These are phyloP conservation scores for Lasiodiplodia theobromae DNA, from an alignment of 2,329 filamentous ascomycete species.

Conservation along the genomic window DNA sequence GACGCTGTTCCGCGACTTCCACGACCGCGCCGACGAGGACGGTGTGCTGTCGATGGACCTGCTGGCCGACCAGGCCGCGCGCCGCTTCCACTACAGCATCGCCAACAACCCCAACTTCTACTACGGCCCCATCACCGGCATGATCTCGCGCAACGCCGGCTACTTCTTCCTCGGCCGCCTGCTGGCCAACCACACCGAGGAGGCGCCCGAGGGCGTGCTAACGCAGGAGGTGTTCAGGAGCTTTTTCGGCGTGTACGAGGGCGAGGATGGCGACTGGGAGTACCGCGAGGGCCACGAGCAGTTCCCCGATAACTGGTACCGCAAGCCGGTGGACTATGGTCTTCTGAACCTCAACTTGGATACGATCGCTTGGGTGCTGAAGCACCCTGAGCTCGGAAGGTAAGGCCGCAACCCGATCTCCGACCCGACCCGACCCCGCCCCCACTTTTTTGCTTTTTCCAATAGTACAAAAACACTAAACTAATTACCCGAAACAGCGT, in stretches of 20 bases:
- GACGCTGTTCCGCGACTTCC: slow-evolving; percentile 58
- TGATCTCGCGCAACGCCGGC: slow-evolving; percentile 58
- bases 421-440: background rate
- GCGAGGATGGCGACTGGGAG: slow-evolving; percentile 49
- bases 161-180: slow-evolving; percentile 39
- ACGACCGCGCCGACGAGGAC: slow-evolving; percentile 39
- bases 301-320: slow-evolving; percentile 63
- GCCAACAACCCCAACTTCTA: slow-evolving; percentile 61
- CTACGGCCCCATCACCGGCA: slow-evolving; percentile 60
- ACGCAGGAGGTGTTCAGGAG: slow-evolving; percentile 48
- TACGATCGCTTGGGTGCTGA: slow-evolving; percentile 45
- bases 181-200: slow-evolving; percentile 47
- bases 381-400: slow-evolving; percentile 49
- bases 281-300: slow-evolving; percentile 56
- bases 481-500: slow-evolving; percentile 38
- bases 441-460: background rate
- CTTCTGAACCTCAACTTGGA: slow-evolving; percentile 54
- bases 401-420: background rate
- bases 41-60: slow-evolving; percentile 38
- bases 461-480: no score
- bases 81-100: slow-evolving; percentile 56
- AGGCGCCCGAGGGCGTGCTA: slow-evolving; percentile 42
- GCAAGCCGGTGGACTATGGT: slow-evolving; percentile 55
- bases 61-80: slow-evolving; percentile 38
- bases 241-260: slow-evolving; percentile 57